Evolutionary conservation across 495 filamentous ascomycete genomes (phyloP).

Genomic region (Schizothecium vesticola): DNA sequence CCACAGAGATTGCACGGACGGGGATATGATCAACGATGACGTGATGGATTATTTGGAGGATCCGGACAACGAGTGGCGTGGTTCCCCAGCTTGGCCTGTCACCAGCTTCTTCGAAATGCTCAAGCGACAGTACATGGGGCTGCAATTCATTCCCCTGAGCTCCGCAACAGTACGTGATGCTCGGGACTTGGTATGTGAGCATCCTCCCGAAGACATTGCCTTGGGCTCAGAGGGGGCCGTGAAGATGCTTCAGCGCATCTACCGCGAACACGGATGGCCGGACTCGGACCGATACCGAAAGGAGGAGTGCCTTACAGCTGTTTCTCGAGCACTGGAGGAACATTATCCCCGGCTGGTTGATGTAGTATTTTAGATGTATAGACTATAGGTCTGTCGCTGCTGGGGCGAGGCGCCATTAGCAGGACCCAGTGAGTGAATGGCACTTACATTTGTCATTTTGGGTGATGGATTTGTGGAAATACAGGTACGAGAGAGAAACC

Average conservation of each 20-base stretch:
- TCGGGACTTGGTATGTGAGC: not conserved
- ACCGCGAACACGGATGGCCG: conserved; percentile 20
- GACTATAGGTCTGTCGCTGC: no score
- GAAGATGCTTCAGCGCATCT: conserved; percentile 9
- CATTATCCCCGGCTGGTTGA: not conserved
- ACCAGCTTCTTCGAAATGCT: conserved; percentile 19
- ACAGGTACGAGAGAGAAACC: no score
- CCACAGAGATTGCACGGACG: not conserved
- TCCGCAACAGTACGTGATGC: not conserved
- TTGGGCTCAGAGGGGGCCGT: not conserved
- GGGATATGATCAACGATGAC: conserved; percentile 12
- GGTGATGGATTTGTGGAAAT: no score
- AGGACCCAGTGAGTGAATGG: no score
- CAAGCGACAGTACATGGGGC: conserved; percentile 15
- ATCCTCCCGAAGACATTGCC: no score
- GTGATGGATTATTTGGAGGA: conserved; percentile 12
- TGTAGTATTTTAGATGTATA: not conserved
- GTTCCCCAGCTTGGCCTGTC: conserved; percentile 13
- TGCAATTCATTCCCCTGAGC: conserved; percentile 7
- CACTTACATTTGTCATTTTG: no score
- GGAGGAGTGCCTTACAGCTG: conserved; percentile 11
- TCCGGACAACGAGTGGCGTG: conserved; percentile 14
- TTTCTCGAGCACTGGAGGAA: not conserved
- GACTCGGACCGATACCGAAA: conserved; percentile 16
- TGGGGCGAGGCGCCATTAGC: no score